Evolutionary conservation across 306 rosid species (phyloP), one percentile per base, ranked within the genome.

Genomic region (Casuarina cunninghamiana): DNA sequence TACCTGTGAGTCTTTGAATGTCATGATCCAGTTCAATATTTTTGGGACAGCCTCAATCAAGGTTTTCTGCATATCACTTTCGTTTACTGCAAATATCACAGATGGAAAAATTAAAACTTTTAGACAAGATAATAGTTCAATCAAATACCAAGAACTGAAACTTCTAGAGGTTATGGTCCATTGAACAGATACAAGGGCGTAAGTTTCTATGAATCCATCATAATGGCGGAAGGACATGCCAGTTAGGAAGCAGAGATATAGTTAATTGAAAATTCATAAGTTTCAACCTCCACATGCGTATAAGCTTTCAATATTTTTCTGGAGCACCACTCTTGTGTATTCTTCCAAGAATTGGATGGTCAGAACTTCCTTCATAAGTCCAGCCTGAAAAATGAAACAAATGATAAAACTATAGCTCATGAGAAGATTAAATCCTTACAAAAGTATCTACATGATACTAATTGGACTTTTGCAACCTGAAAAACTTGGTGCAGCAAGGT

Each of bases 401-500:
- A 80, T 50, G 50, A 12, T 45, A 58, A 49, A 75, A 73, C 42
- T 61, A n/a, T 53, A 72, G 61, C 45, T 80, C 80, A 74, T 53
- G 37, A 78, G 66, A 75, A 46, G 62, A 39, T 42, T 11, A 6
- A 41, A 58, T 78, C 75, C 45, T 12, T 51, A 11, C 37, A 50
- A 7, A 21, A 38, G 53, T 37, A 12, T 69, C 9, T 43, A 79
- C 41, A 69, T 75, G 78, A 53, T 77, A 58, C 43, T 32, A 70
- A 39, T 45, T 69, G 69, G 32, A 80, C 60, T 77, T 78, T 80
- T 32, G 13, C 85, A 77, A 92, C 98, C 98, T 94, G 93, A 80
- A 92, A 95, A 77, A 92, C 81, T 85, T 91, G 97, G 87, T 95
- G 97, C 83, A 95, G 86, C 86, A 95, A 72, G 76, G 96, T 95